Percentiles rank a stretch among this genome's conserved stretches.
phyloP scores from a whole-genome alignment of 805 yeast species.

The Zygosaccharomyces bisporus region DNA sequence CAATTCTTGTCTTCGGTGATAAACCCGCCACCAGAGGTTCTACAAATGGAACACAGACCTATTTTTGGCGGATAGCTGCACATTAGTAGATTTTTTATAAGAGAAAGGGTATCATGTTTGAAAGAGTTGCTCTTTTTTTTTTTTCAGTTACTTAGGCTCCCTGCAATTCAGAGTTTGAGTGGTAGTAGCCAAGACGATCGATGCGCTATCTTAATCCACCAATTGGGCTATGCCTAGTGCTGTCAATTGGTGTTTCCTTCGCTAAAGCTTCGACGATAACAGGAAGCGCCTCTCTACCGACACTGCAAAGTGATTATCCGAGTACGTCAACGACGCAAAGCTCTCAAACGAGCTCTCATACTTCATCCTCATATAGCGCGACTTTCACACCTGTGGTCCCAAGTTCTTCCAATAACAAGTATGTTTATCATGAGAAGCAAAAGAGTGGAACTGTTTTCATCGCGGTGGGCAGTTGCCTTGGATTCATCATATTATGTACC shows the following conservation, averaged over 20 bases:
- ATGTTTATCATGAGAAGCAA: constrained; percentile 43
- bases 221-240: constrained; percentile 5
- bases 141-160: background rate
- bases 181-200: background rate
- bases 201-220: constrained; percentile 2
- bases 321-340: background rate
- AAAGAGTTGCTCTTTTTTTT: background rate
- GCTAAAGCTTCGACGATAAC: constrained; percentile 1
- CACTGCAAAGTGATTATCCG: background rate
- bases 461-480: constrained; percentile 67
- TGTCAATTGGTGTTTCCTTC: constrained; percentile 7
- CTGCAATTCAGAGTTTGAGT: background rate
- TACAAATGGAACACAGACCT: background rate
- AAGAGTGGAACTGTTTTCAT: constrained; percentile 76
- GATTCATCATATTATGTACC: constrained; percentile 41
- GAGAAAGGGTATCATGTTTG: background rate
- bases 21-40: constrained; percentile 1
- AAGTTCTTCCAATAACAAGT: constrained; percentile 47
- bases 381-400: constrained; percentile 26
- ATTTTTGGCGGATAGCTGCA: background rate
- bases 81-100: constrained; percentile 1
- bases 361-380: constrained; percentile 14
- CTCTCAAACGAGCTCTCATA: constrained; percentile 7
- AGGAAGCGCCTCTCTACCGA: background rate
- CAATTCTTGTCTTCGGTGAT: constrained; percentile 3